Percentiles rank a stretch among this genome's conserved stretches.
phyloP scores from a whole-genome alignment of 805 yeast species.

The Wickerhamiella kurtzmanii region DNA sequence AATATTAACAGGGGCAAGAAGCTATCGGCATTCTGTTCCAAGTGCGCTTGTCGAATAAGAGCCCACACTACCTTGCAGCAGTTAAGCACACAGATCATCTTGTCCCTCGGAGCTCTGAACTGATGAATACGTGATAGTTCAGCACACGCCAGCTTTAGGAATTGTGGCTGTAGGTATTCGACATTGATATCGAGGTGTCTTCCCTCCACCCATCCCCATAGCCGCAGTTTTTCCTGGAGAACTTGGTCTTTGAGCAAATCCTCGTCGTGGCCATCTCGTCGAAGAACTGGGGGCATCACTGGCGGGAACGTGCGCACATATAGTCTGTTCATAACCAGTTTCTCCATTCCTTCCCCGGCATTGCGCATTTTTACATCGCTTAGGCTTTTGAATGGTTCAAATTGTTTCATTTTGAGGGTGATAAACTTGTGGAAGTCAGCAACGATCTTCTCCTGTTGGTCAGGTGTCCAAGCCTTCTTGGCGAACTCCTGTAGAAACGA shows the following conservation, averaged over 20 bases:
- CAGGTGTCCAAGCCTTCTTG: constrained; percentile 52
- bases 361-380: constrained; percentile 45
- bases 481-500: constrained; percentile 71
- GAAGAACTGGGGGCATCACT: constrained; percentile 32
- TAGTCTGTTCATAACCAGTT: constrained; percentile 76
- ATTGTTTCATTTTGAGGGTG: constrained; percentile 27
- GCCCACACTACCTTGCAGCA: constrained; percentile 90
- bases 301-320: constrained; percentile 76
- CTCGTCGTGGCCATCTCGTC: constrained; percentile 42
- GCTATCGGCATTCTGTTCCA: constrained; percentile 81
- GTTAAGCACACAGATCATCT: constrained; percentile 78
- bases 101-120: constrained; percentile 89
- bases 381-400: constrained; percentile 52
- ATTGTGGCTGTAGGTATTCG: constrained; percentile 35
- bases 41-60: constrained; percentile 49
- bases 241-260: constrained; percentile 51
- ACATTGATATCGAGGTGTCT: constrained; percentile 63
- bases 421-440: constrained; percentile 67
- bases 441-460: constrained; percentile 67
- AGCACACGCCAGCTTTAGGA: constrained; percentile 49
- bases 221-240: constrained; percentile 39
- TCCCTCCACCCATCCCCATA: constrained; percentile 61
- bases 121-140: constrained; percentile 69
- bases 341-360: constrained; percentile 84
- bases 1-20: constrained; percentile 82